These are phyloP conservation scores for Verruconis gallopava DNA, from an alignment of 2,329 filamentous ascomycete genomes.

Conservation along the genomic window DNA sequence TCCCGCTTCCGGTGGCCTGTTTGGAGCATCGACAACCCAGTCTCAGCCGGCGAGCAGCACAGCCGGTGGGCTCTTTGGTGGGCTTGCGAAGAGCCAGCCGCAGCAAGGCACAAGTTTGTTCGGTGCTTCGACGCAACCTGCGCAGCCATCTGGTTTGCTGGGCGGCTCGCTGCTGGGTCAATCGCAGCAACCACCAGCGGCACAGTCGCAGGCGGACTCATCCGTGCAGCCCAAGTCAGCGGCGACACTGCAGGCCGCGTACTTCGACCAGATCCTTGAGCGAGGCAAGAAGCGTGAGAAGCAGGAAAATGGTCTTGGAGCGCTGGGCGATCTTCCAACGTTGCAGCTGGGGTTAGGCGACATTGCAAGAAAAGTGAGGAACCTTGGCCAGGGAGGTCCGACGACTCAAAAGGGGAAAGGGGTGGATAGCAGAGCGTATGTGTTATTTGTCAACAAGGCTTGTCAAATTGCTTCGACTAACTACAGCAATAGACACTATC, in stretches of 20 bases:
- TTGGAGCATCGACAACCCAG: not conserved
- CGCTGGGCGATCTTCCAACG: constrained; percentile 68
- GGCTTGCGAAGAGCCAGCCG: not conserved
- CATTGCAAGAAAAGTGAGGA: constrained; percentile 63
- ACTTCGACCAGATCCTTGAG: constrained; percentile 52
- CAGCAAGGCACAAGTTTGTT: not conserved
- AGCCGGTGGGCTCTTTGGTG: constrained; percentile 3
- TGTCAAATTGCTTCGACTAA: not conserved
- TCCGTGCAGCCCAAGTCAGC: constrained; percentile 10
- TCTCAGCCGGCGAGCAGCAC: not conserved
- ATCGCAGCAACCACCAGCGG: constrained; percentile 12
- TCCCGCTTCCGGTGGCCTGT: not conserved
- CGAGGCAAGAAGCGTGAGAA: constrained; percentile 54
- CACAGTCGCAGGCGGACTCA: constrained; percentile 15
- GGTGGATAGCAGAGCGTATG: constrained; percentile 41
- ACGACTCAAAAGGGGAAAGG: constrained; percentile 35
- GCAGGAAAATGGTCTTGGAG: constrained; percentile 44
- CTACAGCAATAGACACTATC: constrained; percentile 57
- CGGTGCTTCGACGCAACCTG: constrained; percentile 9
- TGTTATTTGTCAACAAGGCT: constrained; percentile 10
- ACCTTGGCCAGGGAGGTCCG: constrained; percentile 61
- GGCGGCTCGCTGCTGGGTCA: constrained; percentile 11
- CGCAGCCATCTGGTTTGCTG: constrained; percentile 9
- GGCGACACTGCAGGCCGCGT: constrained; percentile 38
- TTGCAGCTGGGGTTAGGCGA: constrained; percentile 87